Percentiles rank a stretch among this genome's conserved stretches.
Evolutionary conservation across 2,329 filamentous ascomycete genomes (phyloP).

Genomic region (Ceratocystiopsis sp.): DNA sequence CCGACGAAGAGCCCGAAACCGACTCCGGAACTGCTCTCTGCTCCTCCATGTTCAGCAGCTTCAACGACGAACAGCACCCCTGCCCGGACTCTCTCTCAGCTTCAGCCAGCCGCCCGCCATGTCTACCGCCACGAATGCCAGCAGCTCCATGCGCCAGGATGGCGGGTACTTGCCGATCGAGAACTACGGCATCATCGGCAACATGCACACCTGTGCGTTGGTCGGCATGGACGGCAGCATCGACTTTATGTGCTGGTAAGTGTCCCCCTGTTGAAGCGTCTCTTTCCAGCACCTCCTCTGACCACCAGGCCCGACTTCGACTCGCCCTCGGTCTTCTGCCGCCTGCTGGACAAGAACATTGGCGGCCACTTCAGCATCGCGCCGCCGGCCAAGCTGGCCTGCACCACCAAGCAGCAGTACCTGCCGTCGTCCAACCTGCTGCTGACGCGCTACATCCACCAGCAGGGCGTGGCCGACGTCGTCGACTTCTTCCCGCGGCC

Average conservation of each 20-base stretch:
- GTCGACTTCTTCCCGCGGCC: conserved; percentile 63
- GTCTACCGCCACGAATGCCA: not conserved
- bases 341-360: conserved; percentile 56
- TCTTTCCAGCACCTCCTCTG: not conserved
- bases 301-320: conserved; percentile 54
- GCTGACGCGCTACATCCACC: conserved; percentile 61
- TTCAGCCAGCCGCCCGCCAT: not conserved
- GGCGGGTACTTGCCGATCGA: conserved; percentile 47
- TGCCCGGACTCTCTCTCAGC: too few relatives aligned
- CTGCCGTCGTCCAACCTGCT: conserved; percentile 59
- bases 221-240: conserved; percentile 57
- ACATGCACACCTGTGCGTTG: conserved; percentile 65
- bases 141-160: conserved; percentile 15
- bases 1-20: too few relatives aligned
- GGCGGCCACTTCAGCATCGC: conserved; percentile 57
- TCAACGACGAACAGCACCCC: too few relatives aligned
- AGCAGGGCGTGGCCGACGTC: conserved; percentile 56
- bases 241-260: conserved; percentile 60
- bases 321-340: conserved; percentile 58
- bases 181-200: conserved; percentile 65
- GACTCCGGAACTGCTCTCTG: too few relatives aligned
- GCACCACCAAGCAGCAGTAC: conserved; percentile 63
- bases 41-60: too few relatives aligned
- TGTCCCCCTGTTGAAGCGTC: too few relatives aligned
- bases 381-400: conserved; percentile 31